These are phyloP conservation scores for Podila clonocystis DNA, from an alignment of 192 early-diverging fungal genomes.

Conservation along the genomic window DNA sequence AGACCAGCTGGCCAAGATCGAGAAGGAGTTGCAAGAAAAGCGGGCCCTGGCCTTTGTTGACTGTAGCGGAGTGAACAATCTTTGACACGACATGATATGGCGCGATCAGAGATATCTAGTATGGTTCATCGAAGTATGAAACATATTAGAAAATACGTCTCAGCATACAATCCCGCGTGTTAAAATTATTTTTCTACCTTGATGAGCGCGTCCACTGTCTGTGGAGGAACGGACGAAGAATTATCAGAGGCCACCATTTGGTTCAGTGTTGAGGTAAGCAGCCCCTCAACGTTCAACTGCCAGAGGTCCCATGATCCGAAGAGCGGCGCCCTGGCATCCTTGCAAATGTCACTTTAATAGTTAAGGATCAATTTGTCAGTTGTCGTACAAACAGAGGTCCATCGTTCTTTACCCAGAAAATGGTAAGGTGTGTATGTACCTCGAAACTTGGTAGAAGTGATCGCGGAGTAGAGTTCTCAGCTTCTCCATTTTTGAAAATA, in stretches of 20 bases:
- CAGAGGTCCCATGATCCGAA: slow-evolving; percentile 45
- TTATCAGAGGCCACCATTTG: slow-evolving; percentile 24
- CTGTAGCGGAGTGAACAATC: slow-evolving; percentile 10
- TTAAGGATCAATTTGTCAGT: no score
- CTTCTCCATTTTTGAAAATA: slow-evolving; percentile 27
- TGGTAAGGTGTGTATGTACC: no score
- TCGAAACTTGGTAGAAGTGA: slow-evolving; percentile 21
- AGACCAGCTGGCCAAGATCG: slow-evolving; percentile 25
- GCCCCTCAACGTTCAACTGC: slow-evolving; percentile 22
- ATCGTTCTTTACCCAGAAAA: no score
- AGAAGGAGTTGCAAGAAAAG: slow-evolving; percentile 20
- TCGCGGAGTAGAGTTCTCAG: slow-evolving; percentile 19
- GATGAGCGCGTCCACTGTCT: slow-evolving; percentile 20
- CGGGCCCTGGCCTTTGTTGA: slow-evolving; percentile 28
- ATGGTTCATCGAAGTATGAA: no score
- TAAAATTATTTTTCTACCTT: slow-evolving; percentile 11
- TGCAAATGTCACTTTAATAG: slow-evolving; percentile 11
- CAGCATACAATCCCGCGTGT: no score
- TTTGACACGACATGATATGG: slow-evolving; percentile 33
- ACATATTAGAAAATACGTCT: no score
- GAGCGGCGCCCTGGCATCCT: slow-evolving; percentile 15
- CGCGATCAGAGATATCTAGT: slow-evolving; percentile 33
- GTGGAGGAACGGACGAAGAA: not conserved
- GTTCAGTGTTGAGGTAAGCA: slow-evolving; percentile 22
- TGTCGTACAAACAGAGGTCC: no score